These are phyloP conservation scores for Cynanchum wilfordii DNA, from an alignment of 257 asterid species.

Conservation along the genomic window DNA sequence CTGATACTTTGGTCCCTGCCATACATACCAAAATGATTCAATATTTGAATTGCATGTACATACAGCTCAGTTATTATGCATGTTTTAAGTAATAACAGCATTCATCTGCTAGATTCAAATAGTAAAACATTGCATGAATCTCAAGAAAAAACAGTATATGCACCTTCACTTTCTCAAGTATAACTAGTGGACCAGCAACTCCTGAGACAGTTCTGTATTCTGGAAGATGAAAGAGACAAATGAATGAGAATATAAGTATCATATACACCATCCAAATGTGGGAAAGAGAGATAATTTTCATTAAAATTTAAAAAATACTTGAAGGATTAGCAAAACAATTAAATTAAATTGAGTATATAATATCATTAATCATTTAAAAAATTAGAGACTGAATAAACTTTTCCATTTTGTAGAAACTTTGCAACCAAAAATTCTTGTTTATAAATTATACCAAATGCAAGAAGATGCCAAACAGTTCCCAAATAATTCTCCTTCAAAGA, in stretches of 20 bases:
- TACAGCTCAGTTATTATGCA: not conserved
- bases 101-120: not conserved
- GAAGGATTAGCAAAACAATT: not conserved
- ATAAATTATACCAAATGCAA: not conserved
- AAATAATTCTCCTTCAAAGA: not conserved
- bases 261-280: not conserved
- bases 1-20: conserved; percentile 95
- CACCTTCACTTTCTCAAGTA: conserved; percentile 98
- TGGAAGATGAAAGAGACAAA: conserved; percentile 29
- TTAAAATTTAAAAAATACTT: conserved; percentile 2
- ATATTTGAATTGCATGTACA: not conserved
- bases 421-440: conserved; percentile 1
- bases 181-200: conserved; percentile 99
- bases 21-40: conserved; percentile 5
- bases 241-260: not conserved
- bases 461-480: not conserved
- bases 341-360: not conserved
- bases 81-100: not conserved
- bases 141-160: conserved; percentile 12
- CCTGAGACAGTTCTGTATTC: conserved; percentile 99
- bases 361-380: not conserved
- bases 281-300: not conserved
- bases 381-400: not conserved
- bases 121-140: too few species aligned
- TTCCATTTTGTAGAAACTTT: not conserved